Conservation (phyloP, 768 basidiomycete genomes). For the Mrakia blollopis region DNA sequence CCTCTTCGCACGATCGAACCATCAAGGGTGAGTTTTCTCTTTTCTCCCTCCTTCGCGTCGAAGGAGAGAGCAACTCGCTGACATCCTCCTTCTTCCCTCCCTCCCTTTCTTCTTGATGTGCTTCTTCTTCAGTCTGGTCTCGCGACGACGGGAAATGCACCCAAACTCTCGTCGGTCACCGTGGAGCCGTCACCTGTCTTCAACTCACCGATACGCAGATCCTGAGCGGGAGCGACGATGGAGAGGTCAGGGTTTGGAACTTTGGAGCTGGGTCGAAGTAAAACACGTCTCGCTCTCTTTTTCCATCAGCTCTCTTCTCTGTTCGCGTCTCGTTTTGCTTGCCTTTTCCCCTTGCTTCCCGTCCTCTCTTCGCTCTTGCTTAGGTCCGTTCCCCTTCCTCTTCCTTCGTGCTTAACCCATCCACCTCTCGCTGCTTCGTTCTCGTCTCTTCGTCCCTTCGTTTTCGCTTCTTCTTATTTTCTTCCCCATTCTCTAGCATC, state of each 20-base stretch:
- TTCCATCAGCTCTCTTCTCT: neutral
- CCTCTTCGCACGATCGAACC: conserved; percentile 91
- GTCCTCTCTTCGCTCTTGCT: too few species aligned
- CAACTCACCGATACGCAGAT: conserved; percentile 91
- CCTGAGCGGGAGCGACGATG: conserved; percentile 92
- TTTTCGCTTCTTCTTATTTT: too few species aligned
- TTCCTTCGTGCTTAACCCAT: too few species aligned
- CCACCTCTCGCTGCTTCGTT: too few species aligned
- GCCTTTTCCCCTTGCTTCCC: neutral
- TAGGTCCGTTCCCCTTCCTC: too few species aligned
- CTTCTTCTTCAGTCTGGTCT: conserved; percentile 72
- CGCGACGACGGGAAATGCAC: conserved; percentile 81
- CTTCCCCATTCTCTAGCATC: too few species aligned
- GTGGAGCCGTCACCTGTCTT: conserved; percentile 87
- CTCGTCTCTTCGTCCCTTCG: too few species aligned
- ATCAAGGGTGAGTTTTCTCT: conserved; percentile 65
- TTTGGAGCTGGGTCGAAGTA: conserved; percentile 20
- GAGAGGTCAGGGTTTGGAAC: conserved; percentile 52
- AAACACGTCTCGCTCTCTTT: neutral
- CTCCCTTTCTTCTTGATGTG: conserved; percentile 30
- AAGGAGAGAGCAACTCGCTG: neutral
- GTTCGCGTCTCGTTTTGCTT: neutral
- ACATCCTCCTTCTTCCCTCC: conserved; percentile 29
- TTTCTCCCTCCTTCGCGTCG: conserved; percentile 16
- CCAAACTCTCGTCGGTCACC: conserved; percentile 86